Evolutionary conservation across 2,329 filamentous ascomycete genomes (phyloP).

Genomic region (Hypoxylon sp.): DNA sequence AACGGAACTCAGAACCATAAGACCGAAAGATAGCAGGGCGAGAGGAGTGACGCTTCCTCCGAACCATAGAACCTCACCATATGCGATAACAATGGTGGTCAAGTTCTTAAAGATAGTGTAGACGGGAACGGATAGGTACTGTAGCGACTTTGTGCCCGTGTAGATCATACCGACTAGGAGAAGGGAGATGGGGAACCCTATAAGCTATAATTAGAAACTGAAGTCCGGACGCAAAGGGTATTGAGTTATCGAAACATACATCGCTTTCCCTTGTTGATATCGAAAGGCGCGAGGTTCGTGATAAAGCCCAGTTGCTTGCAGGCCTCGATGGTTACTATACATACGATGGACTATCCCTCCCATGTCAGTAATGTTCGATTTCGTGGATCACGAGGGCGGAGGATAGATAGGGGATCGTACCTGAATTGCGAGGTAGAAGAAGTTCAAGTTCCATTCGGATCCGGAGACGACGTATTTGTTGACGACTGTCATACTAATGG

Average conservation of each 20-base stretch:
- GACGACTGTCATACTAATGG: slow-evolving; percentile 99
- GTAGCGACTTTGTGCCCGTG: slow-evolving; percentile 92
- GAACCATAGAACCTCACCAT: slow-evolving; percentile 98
- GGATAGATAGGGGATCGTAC: slow-evolving; percentile 57
- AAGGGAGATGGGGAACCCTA: slow-evolving; percentile 95
- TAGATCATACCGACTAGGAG: slow-evolving; percentile 99
- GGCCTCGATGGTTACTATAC: slow-evolving; percentile 81
- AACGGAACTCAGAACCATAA: slow-evolving; percentile 95
- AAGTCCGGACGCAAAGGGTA: slow-evolving; percentile 1
- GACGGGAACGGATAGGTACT: slow-evolving; percentile 95
- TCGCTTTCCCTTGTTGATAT: slow-evolving; percentile 87
- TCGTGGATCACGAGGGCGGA: background rate
- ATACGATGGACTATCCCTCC: slow-evolving; percentile 78
- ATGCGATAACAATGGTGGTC: slow-evolving; percentile 98
- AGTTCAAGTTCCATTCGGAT: slow-evolving; percentile 91
- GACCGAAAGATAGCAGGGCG: slow-evolving; percentile 89
- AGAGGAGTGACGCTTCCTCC: slow-evolving; percentile 89
- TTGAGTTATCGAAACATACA: slow-evolving; percentile 66
- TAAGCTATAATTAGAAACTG: slow-evolving; percentile 28
- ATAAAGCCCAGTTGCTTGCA: slow-evolving; percentile 87
- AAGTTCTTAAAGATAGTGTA: slow-evolving; percentile 99
- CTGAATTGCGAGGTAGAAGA: slow-evolving; percentile 92
- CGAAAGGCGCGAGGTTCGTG: slow-evolving; percentile 82
- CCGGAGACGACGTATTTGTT: slow-evolving; percentile 99
- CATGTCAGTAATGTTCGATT: slow-evolving; percentile 26